A percentile compares a stretch with the other conserved stretches of the same genome.
These are phyloP conservation scores for Protomyces inundatus DNA, from an alignment of 1,139 yeast genomes.

Conservation along the genomic window DNA sequence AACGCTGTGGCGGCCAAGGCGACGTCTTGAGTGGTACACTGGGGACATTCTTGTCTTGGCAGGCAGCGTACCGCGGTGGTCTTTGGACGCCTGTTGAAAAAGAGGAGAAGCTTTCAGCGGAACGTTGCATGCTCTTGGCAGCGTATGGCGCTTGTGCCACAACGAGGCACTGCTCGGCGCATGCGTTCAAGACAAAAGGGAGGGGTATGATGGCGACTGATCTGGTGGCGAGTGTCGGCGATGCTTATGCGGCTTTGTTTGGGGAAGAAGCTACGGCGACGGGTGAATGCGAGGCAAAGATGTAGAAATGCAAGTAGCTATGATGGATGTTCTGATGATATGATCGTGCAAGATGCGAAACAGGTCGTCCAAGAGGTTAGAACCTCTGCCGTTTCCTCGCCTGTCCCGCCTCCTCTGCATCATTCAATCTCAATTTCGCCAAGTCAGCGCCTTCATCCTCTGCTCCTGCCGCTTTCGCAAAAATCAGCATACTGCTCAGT, in stretches of 20 bases:
- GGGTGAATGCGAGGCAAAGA: background rate
- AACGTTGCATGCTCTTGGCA: slow-evolving; percentile 49
- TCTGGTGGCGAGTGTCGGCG: slow-evolving; percentile 62
- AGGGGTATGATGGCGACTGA: slow-evolving; percentile 84
- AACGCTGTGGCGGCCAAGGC: slow-evolving; percentile 86
- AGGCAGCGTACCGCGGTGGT: slow-evolving; percentile 52
- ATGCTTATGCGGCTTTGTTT: slow-evolving; percentile 55
- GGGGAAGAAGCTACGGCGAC: slow-evolving; percentile 35
- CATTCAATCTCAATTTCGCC: background rate
- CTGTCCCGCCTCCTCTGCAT: background rate
- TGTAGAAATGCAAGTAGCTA: background rate
- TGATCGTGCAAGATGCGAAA: too few relatives aligned
- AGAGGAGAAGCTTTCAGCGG: slow-evolving; percentile 41
- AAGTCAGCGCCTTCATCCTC: background rate
- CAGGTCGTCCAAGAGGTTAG: too few relatives aligned
- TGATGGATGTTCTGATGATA: background rate
- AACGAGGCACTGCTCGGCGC: slow-evolving; percentile 59
- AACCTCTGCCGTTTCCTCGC: background rate
- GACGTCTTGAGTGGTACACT: slow-evolving; percentile 70
- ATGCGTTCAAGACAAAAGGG: slow-evolving; percentile 62
- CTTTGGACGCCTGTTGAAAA: slow-evolving; percentile 50
- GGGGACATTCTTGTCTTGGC: slow-evolving; percentile 63
- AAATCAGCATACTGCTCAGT: background rate
- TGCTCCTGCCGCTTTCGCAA: background rate
- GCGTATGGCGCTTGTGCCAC: slow-evolving; percentile 68